Evolutionary conservation across 768 basidiomycete genomes (phyloP).

Genomic region (Kwoniella sp.): DNA sequence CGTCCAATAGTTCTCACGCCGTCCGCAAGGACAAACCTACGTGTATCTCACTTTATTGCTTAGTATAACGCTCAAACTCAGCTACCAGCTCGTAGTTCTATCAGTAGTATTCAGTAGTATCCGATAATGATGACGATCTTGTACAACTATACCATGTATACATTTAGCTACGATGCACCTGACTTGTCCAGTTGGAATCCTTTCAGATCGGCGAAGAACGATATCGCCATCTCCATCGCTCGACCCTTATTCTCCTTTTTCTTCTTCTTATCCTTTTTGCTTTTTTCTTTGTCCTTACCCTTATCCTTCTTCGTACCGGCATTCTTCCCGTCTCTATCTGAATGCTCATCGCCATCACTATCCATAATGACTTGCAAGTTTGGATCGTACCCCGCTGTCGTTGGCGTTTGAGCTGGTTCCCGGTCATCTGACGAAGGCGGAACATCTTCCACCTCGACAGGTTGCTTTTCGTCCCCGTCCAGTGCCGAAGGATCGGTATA

Average conservation of each 20-base stretch:
- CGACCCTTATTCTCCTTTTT: conserved; percentile 45
- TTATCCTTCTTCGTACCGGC: conserved; percentile 1
- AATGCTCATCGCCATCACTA: not conserved
- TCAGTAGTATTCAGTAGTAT: no score
- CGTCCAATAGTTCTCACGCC: no score
- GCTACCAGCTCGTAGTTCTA: no score
- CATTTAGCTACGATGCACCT: not conserved
- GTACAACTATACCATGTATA: not conserved
- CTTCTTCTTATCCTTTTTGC: conserved; percentile 12
- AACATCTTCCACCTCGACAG: conserved; percentile 5
- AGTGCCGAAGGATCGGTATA: conserved; percentile 16
- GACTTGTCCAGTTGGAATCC: conserved; percentile 2
- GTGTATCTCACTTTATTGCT: no score
- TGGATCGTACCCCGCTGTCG: not conserved
- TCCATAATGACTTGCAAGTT: not conserved
- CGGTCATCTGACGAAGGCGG: not conserved
- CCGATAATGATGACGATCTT: no score
- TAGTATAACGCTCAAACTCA: no score
- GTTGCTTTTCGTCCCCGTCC: conserved; percentile 5
- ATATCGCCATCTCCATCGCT: conserved; percentile 46
- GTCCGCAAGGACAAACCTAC: no score
- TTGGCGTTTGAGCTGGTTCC: not conserved
- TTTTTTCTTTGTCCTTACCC: not conserved
- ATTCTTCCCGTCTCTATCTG: not conserved
- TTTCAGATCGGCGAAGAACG: conserved; percentile 26